Conservation (phyloP, 1,284 basidiomycete species). For the Cutaneotrichosporon cavernicola region DNA sequence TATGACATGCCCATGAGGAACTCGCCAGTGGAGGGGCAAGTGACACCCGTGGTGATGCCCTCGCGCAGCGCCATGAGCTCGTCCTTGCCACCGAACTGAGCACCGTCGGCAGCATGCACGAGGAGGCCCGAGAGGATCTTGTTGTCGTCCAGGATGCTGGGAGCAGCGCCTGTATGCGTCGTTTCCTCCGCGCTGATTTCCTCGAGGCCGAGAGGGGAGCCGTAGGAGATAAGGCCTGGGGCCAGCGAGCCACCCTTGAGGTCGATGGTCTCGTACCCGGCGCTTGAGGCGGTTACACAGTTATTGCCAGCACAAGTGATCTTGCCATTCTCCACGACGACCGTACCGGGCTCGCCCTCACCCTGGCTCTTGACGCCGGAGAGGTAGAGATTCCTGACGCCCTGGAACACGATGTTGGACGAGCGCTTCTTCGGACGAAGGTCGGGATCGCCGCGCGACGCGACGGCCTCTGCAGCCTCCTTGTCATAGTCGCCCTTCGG, state of each 20-base stretch:
- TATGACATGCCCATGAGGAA: constrained; percentile 64
- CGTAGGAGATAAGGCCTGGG: constrained; percentile 52
- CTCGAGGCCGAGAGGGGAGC: constrained; percentile 51
- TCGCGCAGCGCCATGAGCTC: constrained; percentile 58
- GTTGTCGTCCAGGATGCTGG: constrained; percentile 49
- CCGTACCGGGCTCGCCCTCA: constrained; percentile 17
- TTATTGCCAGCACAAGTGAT: constrained; percentile 47
- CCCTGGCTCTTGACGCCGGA: constrained; percentile 10
- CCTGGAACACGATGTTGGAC: constrained; percentile 48
- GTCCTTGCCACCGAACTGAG: constrained; percentile 68
- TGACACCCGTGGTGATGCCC: constrained; percentile 64
- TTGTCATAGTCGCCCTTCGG: constrained; percentile 42
- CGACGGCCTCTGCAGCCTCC: constrained; percentile 42
- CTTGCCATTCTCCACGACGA: constrained; percentile 49
- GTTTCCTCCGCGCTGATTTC: constrained; percentile 60
- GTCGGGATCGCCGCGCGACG: constrained; percentile 50
- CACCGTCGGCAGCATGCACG: constrained; percentile 69
- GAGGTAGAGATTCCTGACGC: constrained; percentile 42
- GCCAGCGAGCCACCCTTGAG: constrained; percentile 53
- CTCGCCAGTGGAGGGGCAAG: constrained; percentile 51
- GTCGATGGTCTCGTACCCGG: constrained; percentile 41
- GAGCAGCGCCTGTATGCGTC: constrained; percentile 63
- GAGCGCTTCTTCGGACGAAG: constrained; percentile 36
- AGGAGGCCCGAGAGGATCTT: constrained; percentile 59
- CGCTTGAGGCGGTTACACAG: constrained; percentile 26